Percentiles rank a stretch among this genome's conserved stretches.
phyloP scores from a whole-genome alignment of 2,329 filamentous ascomycete genomes.

The Penicillium sp. region DNA sequence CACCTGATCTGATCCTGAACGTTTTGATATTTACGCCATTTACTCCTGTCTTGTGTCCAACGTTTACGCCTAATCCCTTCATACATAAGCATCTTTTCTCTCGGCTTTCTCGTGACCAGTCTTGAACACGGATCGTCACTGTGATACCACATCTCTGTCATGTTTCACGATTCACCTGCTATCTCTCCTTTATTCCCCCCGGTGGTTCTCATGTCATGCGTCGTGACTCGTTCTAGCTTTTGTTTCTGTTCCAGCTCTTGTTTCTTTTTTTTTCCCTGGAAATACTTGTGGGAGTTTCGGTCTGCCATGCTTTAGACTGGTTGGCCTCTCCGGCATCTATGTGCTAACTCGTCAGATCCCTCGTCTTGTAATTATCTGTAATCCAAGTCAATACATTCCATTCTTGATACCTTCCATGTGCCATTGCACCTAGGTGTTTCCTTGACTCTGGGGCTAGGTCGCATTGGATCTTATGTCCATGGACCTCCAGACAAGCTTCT shows the following conservation, averaged over 20 bases:
- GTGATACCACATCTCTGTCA: constrained; percentile 29
- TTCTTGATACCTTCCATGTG: not conserved
- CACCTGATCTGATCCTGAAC: constrained; percentile 22
- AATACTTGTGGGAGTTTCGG: constrained; percentile 5
- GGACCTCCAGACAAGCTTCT: not conserved
- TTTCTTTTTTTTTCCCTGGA: not conserved
- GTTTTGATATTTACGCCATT: constrained; percentile 1
- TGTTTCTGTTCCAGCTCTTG: not conserved
- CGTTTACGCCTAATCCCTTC: constrained; percentile 2
- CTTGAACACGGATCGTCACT: constrained; percentile 21
- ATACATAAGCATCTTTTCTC: constrained; percentile 17
- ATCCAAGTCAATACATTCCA: constrained; percentile 23
- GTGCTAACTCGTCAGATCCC: constrained; percentile 34
- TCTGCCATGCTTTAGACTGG: constrained; percentile 4
- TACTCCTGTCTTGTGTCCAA: constrained; percentile 8
- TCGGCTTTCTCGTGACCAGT: constrained; percentile 15
- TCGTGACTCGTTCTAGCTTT: constrained; percentile 3
- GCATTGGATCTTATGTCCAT: not conserved
- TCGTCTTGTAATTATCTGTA: constrained; percentile 33
- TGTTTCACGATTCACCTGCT: constrained; percentile 27
- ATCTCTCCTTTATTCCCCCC: constrained; percentile 5
- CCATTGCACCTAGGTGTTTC: not conserved
- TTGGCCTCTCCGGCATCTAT: constrained; percentile 12
- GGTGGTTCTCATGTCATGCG: constrained; percentile 10
- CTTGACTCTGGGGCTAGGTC: no score